Evolutionary conservation across 1,139 yeast genomes (phyloP).

Genomic region (Pichia sp.): DNA sequence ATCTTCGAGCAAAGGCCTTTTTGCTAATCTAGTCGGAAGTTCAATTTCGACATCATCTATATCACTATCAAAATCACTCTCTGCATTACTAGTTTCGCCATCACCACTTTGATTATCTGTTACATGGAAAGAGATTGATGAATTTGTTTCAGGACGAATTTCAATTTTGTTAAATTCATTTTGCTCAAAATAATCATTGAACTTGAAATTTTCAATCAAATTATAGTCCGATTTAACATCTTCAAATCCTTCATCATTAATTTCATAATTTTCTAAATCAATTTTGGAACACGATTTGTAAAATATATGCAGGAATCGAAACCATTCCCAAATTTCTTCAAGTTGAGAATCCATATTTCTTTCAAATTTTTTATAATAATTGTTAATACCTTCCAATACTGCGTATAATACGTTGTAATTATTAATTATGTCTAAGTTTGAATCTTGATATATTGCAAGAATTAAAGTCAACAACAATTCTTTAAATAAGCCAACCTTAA

Average conservation of each 20-base stretch:
- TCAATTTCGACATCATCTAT: not conserved
- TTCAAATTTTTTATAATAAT: constrained; percentile 11
- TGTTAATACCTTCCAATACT: constrained; percentile 18
- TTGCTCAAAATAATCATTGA: constrained; percentile 22
- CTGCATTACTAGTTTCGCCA: constrained; percentile 9
- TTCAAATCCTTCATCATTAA: constrained; percentile 28
- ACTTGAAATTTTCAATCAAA: constrained; percentile 20
- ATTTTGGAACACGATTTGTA: constrained; percentile 29
- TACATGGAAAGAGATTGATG: too few species aligned
- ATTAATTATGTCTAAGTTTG: constrained; percentile 25
- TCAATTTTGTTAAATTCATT: constrained; percentile 23
- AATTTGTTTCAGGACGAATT: constrained; percentile 12
- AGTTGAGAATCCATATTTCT: constrained; percentile 16
- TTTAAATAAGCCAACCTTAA: constrained; percentile 21
- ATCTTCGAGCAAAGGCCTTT: constrained; percentile 22
- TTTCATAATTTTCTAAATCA: constrained; percentile 26
- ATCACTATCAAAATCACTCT: not conserved
- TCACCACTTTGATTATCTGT: constrained; percentile 11
- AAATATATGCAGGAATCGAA: constrained; percentile 24
- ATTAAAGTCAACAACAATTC: constrained; percentile 25
- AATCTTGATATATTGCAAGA: constrained; percentile 28
- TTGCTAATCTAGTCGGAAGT: constrained; percentile 23
- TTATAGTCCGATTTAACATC: constrained; percentile 27
- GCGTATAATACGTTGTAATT: constrained; percentile 24
- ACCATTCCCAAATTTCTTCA: constrained; percentile 22